Evolutionary conservation across 345 rosid species (phyloP), one percentile per base, ranked within the genome.

Genomic region (Gossypium stocksii): DNA sequence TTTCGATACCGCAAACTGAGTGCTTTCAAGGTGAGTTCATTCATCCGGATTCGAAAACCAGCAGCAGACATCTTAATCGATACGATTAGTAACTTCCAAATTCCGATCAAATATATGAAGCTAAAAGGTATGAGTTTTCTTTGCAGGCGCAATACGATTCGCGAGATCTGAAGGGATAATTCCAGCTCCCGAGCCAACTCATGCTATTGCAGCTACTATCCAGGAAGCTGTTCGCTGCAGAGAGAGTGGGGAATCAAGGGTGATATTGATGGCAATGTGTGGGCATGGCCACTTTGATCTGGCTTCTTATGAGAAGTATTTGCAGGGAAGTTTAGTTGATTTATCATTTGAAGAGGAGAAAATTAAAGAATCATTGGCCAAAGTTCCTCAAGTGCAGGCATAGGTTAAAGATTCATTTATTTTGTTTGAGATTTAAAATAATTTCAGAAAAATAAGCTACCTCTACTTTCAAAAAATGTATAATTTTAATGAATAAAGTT

Each of bases 201-300:
- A 92, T 69, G 97, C 98, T 25, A 94, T 94, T 44, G 97, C 97
- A 4, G 97, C 98, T 15, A 86, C 97, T 58, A 92, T 94, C 62
- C 80, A 90, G 84, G 97, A 94, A 82, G 98, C 97, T 72, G 84
- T 94, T 23, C 86, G 57, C 7, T 94, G 98, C 74, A 90, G 68
- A 77, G 91, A 90, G 83, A 84, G 88, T 0, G 93, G 98, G 72
- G 97, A 92, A 82, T 82, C 85, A 11, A 92, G 91, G 84, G 97
- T 92, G 41, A 94, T 94, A 83, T 89, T 94, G 9, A 92, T 76
- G 83, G 97, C 95, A 13, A 88, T 90, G 97, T 92, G 98, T 80
- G 98, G 98, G 34, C 98, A 94, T 70, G 98, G 98, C 73, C 98
- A 94, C 77, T 94, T 94, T 45, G 97, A 94, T 77, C 86, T 94